Conservation (phyloP, 1,284 basidiomycete genomes). For the Ustilago nuda region DNA sequence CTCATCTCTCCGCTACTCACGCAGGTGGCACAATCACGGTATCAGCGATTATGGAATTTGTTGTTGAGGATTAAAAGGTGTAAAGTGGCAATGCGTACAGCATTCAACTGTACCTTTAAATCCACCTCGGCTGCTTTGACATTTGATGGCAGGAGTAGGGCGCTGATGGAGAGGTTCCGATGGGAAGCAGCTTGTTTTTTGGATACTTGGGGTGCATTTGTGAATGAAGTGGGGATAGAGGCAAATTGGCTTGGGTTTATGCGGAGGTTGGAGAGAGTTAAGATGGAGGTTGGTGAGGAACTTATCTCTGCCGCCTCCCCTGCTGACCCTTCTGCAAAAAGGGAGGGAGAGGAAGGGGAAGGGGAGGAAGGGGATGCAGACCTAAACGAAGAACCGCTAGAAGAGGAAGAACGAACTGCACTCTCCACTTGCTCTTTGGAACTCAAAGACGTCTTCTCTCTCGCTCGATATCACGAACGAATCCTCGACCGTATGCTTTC, state of each 20-base stretch:
- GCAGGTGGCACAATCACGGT: slow-evolving; percentile 42
- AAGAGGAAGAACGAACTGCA: slow-evolving; percentile 33
- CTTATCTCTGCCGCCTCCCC: slow-evolving; percentile 8
- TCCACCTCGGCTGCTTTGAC: slow-evolving; percentile 31
- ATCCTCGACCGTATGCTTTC: slow-evolving; percentile 56
- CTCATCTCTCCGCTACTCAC: slow-evolving; percentile 57
- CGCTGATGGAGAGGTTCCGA: slow-evolving; percentile 38
- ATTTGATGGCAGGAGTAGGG: slow-evolving; percentile 24
- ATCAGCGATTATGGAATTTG: slow-evolving; percentile 57
- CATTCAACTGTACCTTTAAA: slow-evolving; percentile 34
- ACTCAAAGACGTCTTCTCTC: slow-evolving; percentile 58
- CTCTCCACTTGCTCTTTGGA: slow-evolving; percentile 32
- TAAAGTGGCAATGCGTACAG: slow-evolving; percentile 43
- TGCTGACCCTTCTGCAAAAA: too few relatives aligned
- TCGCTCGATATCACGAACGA: slow-evolving; percentile 54
- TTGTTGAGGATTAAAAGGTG: slow-evolving; percentile 53
- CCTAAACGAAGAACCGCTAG: slow-evolving; percentile 34
- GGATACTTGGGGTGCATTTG: slow-evolving; percentile 29
- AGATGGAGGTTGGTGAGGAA: slow-evolving; percentile 35
- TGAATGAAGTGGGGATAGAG: slow-evolving; percentile 46
- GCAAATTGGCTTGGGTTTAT: slow-evolving; percentile 42
- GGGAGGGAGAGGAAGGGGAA: neutral
- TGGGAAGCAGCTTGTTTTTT: slow-evolving; percentile 39
- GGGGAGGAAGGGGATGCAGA: slow-evolving; percentile 24
- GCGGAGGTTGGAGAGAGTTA: slow-evolving; percentile 26